These are phyloP conservation scores for Infundibulicybe gibba DNA, from an alignment of 768 basidiomycete species.

Conservation along the genomic window DNA sequence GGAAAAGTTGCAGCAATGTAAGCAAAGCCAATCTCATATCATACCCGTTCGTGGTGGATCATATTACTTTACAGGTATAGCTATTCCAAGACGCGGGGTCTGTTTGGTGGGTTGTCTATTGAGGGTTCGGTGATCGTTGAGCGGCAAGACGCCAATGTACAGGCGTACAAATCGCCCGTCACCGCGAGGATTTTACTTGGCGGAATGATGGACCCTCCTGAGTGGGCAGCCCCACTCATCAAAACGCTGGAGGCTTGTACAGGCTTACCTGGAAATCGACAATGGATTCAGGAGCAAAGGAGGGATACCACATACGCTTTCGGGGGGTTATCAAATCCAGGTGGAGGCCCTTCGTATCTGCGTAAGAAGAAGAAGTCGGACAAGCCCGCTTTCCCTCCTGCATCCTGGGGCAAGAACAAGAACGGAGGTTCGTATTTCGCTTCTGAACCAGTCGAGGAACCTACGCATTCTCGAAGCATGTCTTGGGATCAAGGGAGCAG, in stretches of 20 bases:
- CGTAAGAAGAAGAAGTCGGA: slow-evolving; percentile 46
- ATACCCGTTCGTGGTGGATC: slow-evolving; percentile 2
- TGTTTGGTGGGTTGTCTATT: slow-evolving; percentile 89
- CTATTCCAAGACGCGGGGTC: slow-evolving; percentile 88
- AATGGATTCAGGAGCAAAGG: slow-evolving; percentile 60
- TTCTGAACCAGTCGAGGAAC: slow-evolving; percentile 13
- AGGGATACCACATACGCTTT: slow-evolving; percentile 53
- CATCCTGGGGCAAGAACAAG: slow-evolving; percentile 52
- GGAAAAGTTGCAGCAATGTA: slow-evolving; percentile 93
- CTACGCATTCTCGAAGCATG: slow-evolving; percentile 18
- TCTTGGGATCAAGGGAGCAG: slow-evolving; percentile 29
- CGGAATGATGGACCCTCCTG: slow-evolving; percentile 68
- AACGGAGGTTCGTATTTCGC: slow-evolving; percentile 56
- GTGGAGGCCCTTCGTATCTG: slow-evolving; percentile 27
- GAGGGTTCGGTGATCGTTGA: slow-evolving; percentile 92
- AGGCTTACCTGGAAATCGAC: slow-evolving; percentile 60
- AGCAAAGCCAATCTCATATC: slow-evolving; percentile 8
- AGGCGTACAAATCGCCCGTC: slow-evolving; percentile 75
- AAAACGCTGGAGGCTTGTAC: slow-evolving; percentile 72
- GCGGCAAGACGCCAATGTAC: slow-evolving; percentile 86
- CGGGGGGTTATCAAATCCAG: slow-evolving; percentile 43
- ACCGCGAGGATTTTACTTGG: slow-evolving; percentile 78
- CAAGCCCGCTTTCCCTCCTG: slow-evolving; percentile 53
- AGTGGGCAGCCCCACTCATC: slow-evolving; percentile 77
- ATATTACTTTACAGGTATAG: slow-evolving; percentile 56